Evolutionary conservation across 257 asterid species (phyloP).

Genomic region (Solanum tarijense): DNA sequence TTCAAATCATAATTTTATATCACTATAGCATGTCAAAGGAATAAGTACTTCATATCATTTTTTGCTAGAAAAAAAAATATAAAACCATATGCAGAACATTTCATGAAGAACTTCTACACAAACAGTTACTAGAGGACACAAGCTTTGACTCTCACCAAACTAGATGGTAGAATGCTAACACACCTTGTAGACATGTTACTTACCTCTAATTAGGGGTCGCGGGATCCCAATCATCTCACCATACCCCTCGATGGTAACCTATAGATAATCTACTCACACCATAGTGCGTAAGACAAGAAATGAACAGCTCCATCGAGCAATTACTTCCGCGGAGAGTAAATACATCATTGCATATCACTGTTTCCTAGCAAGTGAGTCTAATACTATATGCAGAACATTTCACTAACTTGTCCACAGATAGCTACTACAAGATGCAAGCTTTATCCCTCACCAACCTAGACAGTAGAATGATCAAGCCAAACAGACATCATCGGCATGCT

Average conservation of each 20-base stretch:
- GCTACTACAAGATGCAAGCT: background rate
- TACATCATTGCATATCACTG: background rate
- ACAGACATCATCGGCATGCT: background rate
- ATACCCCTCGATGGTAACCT: background rate
- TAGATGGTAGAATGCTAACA: background rate
- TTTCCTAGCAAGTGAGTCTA: background rate
- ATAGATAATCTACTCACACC: background rate
- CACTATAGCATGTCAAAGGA: accelerated
- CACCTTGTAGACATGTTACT: background rate
- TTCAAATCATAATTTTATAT: background rate
- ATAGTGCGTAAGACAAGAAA: background rate
- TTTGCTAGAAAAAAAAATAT: background rate
- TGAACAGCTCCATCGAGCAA: background rate
- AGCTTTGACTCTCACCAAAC: background rate
- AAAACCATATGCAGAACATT: background rate
- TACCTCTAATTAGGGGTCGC: background rate
- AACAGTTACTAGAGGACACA: background rate
- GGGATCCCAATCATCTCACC: background rate
- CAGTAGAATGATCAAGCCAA: background rate
- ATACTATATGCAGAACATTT: background rate
- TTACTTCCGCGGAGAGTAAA: background rate
- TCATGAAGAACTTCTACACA: background rate
- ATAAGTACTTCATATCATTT: background rate
- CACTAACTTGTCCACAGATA: background rate
- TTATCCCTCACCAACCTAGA: background rate